Evolutionary conservation across 306 rosid species (phyloP).

Genomic region (Macrotyloma uniflorum): DNA sequence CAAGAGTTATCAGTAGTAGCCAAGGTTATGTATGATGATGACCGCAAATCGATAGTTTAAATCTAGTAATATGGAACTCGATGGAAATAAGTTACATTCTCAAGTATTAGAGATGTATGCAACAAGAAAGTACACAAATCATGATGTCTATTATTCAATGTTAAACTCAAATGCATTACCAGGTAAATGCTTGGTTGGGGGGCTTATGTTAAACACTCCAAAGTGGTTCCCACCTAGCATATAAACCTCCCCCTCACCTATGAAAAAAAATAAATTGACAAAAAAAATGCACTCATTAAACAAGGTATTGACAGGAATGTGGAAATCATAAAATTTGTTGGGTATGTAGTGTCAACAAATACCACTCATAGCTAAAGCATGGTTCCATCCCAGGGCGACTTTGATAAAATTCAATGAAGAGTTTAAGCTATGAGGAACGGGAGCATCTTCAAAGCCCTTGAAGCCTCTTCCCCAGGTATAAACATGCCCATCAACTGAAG

Average conservation of each 20-base stretch:
- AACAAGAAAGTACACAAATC: not conserved
- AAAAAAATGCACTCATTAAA: conserved; percentile 17
- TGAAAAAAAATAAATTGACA: not conserved
- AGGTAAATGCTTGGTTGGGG: conserved; percentile 38
- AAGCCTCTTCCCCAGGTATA: conserved; percentile 96
- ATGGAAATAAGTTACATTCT: not conserved
- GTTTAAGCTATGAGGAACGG: conserved; percentile 51
- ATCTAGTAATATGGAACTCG: not conserved
- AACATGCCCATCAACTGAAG: conserved; percentile 68
- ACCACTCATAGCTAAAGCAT: conserved; percentile 78
- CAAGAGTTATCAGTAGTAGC: not conserved
- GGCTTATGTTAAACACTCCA: conserved; percentile 56
- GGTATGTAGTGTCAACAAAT: conserved; percentile 24
- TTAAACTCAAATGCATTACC: conserved; percentile 54
- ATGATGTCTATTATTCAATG: not conserved
- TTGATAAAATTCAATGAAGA: conserved; percentile 42
- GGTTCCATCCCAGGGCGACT: conserved; percentile 86
- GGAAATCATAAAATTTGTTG: not conserved
- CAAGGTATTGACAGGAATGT: conserved; percentile 6
- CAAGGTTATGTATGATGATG: not conserved
- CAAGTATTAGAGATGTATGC: conserved; percentile 21
- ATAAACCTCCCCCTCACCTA: conserved; percentile 65
- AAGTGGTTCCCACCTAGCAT: conserved; percentile 86
- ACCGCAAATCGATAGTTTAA: not conserved
- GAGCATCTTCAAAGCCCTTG: conserved; percentile 57